These are phyloP conservation scores for Aspergillus novoparasiticus DNA, from an alignment of 2,329 filamentous ascomycete genomes.

Conservation along the genomic window DNA sequence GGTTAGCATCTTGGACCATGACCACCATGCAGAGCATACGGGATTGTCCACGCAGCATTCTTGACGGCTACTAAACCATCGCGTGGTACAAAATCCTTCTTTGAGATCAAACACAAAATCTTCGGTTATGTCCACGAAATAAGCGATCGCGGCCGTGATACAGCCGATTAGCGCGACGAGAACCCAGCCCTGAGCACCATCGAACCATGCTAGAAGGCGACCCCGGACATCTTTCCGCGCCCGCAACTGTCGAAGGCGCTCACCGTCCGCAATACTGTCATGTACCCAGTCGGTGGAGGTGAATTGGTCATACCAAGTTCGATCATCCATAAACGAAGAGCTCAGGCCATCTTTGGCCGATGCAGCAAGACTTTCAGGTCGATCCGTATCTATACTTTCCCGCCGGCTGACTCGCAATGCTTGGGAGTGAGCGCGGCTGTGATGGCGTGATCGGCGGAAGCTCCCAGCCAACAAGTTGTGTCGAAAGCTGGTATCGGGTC, in stretches of 20 bases:
- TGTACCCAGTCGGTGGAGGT: slow-evolving; percentile 98
- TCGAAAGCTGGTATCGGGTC: slow-evolving; percentile 36
- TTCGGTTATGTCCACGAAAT: slow-evolving; percentile 86
- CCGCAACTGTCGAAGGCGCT: slow-evolving; percentile 80
- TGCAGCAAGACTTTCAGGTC: slow-evolving; percentile 23
- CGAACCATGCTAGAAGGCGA: slow-evolving; percentile 73
- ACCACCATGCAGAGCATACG: slow-evolving; percentile 61
- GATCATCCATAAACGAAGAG: slow-evolving; percentile 72
- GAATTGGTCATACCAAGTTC: slow-evolving; percentile 98
- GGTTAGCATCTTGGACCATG: slow-evolving; percentile 67
- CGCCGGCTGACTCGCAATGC: slow-evolving; percentile 50
- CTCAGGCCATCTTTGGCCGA: slow-evolving; percentile 57
- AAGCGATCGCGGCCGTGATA: slow-evolving; percentile 81
- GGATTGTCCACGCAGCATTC: slow-evolving; percentile 61
- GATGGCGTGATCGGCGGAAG: slow-evolving; percentile 44
- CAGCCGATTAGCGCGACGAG: slow-evolving; percentile 87
- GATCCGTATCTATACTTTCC: slow-evolving; percentile 61
- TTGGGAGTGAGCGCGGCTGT: slow-evolving; percentile 55
- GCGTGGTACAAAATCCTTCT: slow-evolving; percentile 75
- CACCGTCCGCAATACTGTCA: slow-evolving; percentile 92
- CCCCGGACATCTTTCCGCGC: slow-evolving; percentile 82
- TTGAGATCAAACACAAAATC: slow-evolving; percentile 86
- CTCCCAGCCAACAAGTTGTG: slow-evolving; percentile 39
- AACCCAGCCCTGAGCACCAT: slow-evolving; percentile 92
- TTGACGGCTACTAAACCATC: slow-evolving; percentile 75